Evolutionary conservation across 768 basidiomycete species (phyloP).

Genomic region (Imleria badia): DNA sequence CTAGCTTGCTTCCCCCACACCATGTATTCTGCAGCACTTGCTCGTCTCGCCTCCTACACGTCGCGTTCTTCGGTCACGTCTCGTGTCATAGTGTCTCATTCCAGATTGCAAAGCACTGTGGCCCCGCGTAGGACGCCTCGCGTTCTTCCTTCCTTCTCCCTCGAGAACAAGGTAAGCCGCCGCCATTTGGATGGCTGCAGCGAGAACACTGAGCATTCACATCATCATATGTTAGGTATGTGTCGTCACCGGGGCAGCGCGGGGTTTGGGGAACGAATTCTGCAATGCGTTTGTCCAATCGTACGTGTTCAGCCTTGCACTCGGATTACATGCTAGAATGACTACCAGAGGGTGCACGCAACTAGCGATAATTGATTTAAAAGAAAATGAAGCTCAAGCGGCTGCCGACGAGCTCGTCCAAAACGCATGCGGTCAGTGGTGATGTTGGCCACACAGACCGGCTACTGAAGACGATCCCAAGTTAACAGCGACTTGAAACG

Average conservation of each 20-base stretch:
- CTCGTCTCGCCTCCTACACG: constrained; percentile 19
- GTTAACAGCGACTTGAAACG: constrained; percentile 53
- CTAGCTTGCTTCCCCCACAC: constrained; percentile 16
- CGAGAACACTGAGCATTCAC: neutral
- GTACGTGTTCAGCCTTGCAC: constrained; percentile 35
- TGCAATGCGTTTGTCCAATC: constrained; percentile 88
- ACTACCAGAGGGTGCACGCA: constrained; percentile 69
- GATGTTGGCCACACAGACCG: constrained; percentile 18
- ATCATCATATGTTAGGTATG: constrained; percentile 57
- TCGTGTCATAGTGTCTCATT: constrained; percentile 6
- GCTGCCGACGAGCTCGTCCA: constrained; percentile 70
- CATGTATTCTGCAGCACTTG: constrained; percentile 32
- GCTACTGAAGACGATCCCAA: constrained; percentile 38
- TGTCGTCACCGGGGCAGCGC: constrained; percentile 89
- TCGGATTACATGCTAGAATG: constrained; percentile 2
- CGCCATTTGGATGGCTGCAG: neutral
- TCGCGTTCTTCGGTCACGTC: constrained; percentile 14
- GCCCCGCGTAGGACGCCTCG: constrained; percentile 33
- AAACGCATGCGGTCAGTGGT: constrained; percentile 48
- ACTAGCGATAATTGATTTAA: constrained; percentile 81
- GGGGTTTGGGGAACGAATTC: constrained; percentile 88
- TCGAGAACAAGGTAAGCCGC: constrained; percentile 65
- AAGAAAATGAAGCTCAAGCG: constrained; percentile 59
- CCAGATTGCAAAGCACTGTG: constrained; percentile 30
- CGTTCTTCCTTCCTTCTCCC: constrained; percentile 73